phyloP scores from a whole-genome alignment of 805 yeast species.

The Komagataella phaffii region DNA sequence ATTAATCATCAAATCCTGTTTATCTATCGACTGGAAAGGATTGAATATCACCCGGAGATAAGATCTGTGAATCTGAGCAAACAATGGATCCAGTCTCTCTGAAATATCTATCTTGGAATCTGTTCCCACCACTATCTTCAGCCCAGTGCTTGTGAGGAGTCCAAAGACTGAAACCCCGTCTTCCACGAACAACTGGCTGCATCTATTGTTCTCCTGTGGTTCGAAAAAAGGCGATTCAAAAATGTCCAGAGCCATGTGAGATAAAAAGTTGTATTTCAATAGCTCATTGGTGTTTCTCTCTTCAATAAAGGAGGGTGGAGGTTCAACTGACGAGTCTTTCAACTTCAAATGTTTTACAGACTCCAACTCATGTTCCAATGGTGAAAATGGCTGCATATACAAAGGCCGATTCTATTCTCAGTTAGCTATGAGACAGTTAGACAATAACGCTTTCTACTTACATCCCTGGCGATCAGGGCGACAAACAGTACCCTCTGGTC shows the following conservation, averaged over 20 bases:
- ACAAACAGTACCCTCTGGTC: constrained; percentile 27
- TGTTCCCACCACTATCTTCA: constrained; percentile 50
- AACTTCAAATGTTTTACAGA: not conserved
- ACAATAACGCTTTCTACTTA: constrained; percentile 7
- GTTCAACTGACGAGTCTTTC: not conserved
- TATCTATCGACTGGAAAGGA: constrained; percentile 36
- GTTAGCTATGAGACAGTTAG: constrained; percentile 4
- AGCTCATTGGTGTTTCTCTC: constrained; percentile 26
- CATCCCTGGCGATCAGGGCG: constrained; percentile 42
- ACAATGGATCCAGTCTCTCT: constrained; percentile 13
- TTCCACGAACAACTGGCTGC: constrained; percentile 44
- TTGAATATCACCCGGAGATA: constrained; percentile 47
- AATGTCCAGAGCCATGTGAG: constrained; percentile 68
- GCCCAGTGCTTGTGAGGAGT: constrained; percentile 52
- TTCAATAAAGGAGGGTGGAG: constrained; percentile 9
- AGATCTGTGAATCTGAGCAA: constrained; percentile 33
- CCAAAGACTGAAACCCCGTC: constrained; percentile 61
- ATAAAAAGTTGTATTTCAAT: constrained; percentile 51
- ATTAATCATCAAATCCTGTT: constrained; percentile 15
- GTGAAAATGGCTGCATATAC: constrained; percentile 41
- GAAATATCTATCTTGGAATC: constrained; percentile 17
- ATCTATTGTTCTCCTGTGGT: constrained; percentile 24
- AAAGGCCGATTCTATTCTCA: constrained; percentile 33
- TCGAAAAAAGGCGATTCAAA: constrained; percentile 37
- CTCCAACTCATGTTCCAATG: constrained; percentile 10